A percentile compares a stretch with the other conserved stretches of the same genome.
Conservation (phyloP, 805 yeast species). For the Metschnikowia anglica region DNA sequence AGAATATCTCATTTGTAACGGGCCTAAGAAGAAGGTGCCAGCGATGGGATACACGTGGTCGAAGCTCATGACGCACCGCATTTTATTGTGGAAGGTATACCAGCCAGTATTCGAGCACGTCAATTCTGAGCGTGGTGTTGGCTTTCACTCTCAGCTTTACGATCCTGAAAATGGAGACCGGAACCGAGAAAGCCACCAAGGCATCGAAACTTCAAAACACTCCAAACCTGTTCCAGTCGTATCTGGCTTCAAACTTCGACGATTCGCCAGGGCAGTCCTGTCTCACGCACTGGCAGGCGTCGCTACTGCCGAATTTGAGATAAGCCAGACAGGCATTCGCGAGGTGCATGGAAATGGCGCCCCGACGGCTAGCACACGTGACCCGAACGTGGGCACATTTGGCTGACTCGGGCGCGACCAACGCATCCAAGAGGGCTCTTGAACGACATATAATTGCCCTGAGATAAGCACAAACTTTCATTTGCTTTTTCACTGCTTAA, state of each 20-base stretch:
- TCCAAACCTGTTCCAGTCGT: neutral
- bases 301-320: conserved; percentile 11
- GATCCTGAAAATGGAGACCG: neutral
- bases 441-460: too few relatives aligned
- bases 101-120: conserved; percentile 7
- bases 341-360: conserved; percentile 9
- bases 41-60: conserved; percentile 23
- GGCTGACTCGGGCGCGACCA: too few relatives aligned
- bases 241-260: conserved; percentile 7
- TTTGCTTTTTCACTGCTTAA: neutral
- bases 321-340: conserved; percentile 10
- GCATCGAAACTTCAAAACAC: neutral
- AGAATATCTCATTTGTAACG: neutral
- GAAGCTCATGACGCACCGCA: conserved; percentile 17
- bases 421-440: too few relatives aligned
- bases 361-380: too few relatives aligned
- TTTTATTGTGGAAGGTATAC: conserved; percentile 19
- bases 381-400: conserved; percentile 11
- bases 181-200: too few relatives aligned
- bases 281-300: neutral
- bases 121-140: too few relatives aligned
- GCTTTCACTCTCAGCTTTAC: too few relatives aligned
- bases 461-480: conserved; percentile 6
- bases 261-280: conserved; percentile 11
- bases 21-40: conserved; percentile 16